Percentiles rank a stretch among this genome's conserved stretches.
phyloP scores from a whole-genome alignment of 2,329 filamentous ascomycete species.

The Paecilomyces formosus region DNA sequence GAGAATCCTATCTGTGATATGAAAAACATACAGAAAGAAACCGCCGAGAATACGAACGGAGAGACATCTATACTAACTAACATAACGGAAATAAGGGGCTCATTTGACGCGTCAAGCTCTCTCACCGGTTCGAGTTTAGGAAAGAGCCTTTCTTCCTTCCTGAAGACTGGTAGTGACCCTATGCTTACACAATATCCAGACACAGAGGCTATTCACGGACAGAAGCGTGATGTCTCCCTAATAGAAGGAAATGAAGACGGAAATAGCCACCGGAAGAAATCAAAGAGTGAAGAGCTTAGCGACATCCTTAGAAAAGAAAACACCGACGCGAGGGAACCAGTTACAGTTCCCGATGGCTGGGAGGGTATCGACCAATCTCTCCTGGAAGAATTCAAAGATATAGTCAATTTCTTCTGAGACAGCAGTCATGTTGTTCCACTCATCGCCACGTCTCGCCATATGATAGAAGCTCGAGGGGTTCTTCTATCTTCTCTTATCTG shows the following conservation, averaged over 20 bases:
- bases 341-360: slow-evolving; percentile 15
- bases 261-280: not conserved
- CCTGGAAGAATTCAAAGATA: slow-evolving; percentile 33
- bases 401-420: slow-evolving; percentile 32
- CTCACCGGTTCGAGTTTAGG: not conserved
- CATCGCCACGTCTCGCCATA: not conserved
- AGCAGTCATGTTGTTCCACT: not conserved
- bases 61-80: slow-evolving; percentile 17
- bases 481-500: not conserved
- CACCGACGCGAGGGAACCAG: not conserved
- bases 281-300: not conserved
- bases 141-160: not conserved
- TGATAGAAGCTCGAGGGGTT: not conserved
- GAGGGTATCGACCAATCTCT: slow-evolving; percentile 30
- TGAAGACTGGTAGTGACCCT: not conserved
- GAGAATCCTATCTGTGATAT: not conserved
- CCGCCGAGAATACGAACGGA: slow-evolving; percentile 6
- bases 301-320: not conserved
- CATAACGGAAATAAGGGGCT: slow-evolving; percentile 11
- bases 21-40: not conserved
- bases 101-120: not conserved
- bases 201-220: not conserved
- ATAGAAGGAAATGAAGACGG: not conserved
- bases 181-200: not conserved
- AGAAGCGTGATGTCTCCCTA: not conserved